Percentiles rank a stretch among this genome's conserved stretches.
Evolutionary conservation across 2,329 filamentous ascomycete genomes (phyloP).

Genomic region (Pseudohalonectria lignicola): DNA sequence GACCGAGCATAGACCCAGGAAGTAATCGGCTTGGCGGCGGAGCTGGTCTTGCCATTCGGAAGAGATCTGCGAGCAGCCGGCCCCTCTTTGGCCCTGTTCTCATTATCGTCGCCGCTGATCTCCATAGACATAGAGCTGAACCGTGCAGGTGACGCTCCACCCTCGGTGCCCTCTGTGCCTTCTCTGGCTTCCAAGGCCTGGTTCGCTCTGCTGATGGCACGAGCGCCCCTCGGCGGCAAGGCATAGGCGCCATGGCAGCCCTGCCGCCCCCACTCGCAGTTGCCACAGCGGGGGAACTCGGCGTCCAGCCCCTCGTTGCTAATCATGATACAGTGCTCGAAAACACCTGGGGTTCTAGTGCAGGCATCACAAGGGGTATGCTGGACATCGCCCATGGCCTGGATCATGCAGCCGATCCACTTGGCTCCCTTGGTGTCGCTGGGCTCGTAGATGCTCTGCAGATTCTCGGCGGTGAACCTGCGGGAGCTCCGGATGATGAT

Average conservation of each 20-base stretch:
- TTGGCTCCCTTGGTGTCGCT: conserved; percentile 29
- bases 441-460: conserved; percentile 28
- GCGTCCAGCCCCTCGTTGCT: conserved; percentile 19
- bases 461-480: conserved; percentile 25
- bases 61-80: background rate
- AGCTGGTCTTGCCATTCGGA: background rate
- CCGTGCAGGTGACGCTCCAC: no score
- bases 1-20: no score
- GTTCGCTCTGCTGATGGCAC: no score
- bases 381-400: conserved; percentile 33
- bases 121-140: no score
- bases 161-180: no score
- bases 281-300: conserved; percentile 36
- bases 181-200: no score
- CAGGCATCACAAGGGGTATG: conserved; percentile 28
- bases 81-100: no score
- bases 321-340: conserved; percentile 31
- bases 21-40: no score
- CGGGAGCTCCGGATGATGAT: conserved; percentile 29
- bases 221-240: no score
- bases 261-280: conserved; percentile 36
- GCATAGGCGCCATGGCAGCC: conserved; percentile 14
- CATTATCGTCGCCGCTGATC: background rate
- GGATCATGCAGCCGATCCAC: conserved; percentile 37
- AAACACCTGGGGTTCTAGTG: conserved; percentile 28